Base-by-base conservation (phyloP, 2,329 filamentous ascomycete species). In the Chaetothyriales sp. region DNA sequence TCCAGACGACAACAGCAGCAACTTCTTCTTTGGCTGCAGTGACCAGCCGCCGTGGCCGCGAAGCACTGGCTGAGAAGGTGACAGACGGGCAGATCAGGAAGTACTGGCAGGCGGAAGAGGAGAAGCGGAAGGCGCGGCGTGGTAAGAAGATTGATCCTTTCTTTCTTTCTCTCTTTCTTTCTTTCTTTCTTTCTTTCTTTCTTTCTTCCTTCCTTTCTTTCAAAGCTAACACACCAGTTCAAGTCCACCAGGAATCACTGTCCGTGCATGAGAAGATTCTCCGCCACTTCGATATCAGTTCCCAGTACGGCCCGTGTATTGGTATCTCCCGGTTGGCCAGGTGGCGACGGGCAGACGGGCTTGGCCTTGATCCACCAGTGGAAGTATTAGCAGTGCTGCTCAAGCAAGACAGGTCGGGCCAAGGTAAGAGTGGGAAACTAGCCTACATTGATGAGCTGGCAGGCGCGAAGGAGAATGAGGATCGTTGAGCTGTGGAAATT, bases 201-300 rank as follows among this genome's bases (percentile, higher is more conserved):
- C 44, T 5, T 20, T 20, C 42, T 22, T 36, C 43, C 42, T 22
- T 18, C 25, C 15, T 43, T 25, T 22, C 43, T 5, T n/a, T n/a
- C 44, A 25, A 32, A 26, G 28, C 25, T 32, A 18, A 48, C 18
- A 39, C 26, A 9, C 43, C 26, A 43, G 18, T 15, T 20, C 10
- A 6, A 71, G 80, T 94, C 36, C 92, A 96, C 62, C 87, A 94
- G 68, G 68, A 82, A 60, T 81, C 74, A 2, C 64, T 96, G 59
- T 76, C 73, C 9, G 58, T 84, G 45, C 75, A 83, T 51, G 89
- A 96, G 73, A 95, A 90, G 72, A 80, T 96, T 22, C 68, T 96
- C 61, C 75, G 90, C 56, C 86, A 95, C 65, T 98, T 92, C 68
- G 92, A 98, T 65, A 83, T 94, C 58, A 92, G 83, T 62, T 86